Percentiles rank a stretch among this genome's conserved stretches.
Evolutionary conservation across 768 basidiomycete genomes (phyloP).

Genomic region (Collybia sordida): DNA sequence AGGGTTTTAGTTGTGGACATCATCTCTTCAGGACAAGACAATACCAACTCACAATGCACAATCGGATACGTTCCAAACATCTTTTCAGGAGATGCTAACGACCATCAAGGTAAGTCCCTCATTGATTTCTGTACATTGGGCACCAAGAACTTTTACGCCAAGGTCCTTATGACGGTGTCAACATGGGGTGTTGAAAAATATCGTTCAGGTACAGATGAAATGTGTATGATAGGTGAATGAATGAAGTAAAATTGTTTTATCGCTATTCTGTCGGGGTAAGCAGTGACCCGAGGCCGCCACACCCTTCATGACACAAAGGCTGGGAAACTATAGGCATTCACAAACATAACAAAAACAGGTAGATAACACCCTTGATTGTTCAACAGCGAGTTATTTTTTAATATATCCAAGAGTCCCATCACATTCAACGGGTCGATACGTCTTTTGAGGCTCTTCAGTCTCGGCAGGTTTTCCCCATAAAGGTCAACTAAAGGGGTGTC

Average conservation of each 20-base stretch:
- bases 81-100: slow-evolving; percentile 10
- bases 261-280: too few species aligned
- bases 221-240: not conserved
- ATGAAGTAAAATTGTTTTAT: not conserved
- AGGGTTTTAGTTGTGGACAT: not conserved
- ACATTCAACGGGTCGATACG: slow-evolving; percentile 55
- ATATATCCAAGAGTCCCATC: too few species aligned
- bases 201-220: not conserved
- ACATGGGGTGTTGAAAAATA: slow-evolving; percentile 10
- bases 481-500: slow-evolving; percentile 50
- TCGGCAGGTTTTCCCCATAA: slow-evolving; percentile 48
- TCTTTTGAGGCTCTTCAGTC: slow-evolving; percentile 38
- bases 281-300: too few species aligned
- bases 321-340: too few species aligned
- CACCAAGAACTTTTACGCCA: not conserved
- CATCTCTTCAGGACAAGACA: slow-evolving; percentile 16
- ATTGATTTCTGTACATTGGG: not conserved
- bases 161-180: slow-evolving; percentile 17
- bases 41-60: slow-evolving; percentile 15
- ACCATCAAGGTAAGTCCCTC: slow-evolving; percentile 12
- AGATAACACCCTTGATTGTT: too few species aligned
- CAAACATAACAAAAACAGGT: too few species aligned
- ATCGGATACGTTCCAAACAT: slow-evolving; percentile 18
- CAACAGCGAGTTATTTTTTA: too few species aligned
- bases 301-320: too few species aligned